Base-by-base conservation (phyloP, 257 asterid genomes). In the Solanum infundibuliforme region DNA sequence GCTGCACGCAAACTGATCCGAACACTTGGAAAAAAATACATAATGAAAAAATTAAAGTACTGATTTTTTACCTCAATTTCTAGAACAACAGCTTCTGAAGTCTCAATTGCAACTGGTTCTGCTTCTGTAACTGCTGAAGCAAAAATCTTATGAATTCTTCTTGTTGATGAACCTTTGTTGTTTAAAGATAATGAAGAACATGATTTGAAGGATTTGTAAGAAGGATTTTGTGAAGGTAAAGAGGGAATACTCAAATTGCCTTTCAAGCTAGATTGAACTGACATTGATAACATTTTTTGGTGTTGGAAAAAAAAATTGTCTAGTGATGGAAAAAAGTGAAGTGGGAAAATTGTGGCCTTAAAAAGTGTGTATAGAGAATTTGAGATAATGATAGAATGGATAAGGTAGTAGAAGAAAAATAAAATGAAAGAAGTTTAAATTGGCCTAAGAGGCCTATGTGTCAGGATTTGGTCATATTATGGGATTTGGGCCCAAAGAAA, bases 51-150 rank as follows among this genome's bases (percentile, higher is more conserved):
- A 5, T 39, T 6, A 39, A 38, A 39, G 23, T 3, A 23, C 13
- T 48, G 58, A 20, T 25, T 43, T 29, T 55, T 65, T 87, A 89
- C 92, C 73, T 35, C 6, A 9, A 87, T 23, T 87, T 73, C 86
- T 52, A 20, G 87, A 83, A 91, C 86, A 20, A 39, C 86, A 83
- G 91, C 10, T 9, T 58, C 90, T 31, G 93, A 43, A 86, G 32
- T 46, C 12, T 88, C 94, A 36, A 46, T 48, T 58, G 88, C 89
- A 81, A 92, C 90, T 68, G 92, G 43, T 29, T 82, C 89, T 84
- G 87, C 96, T 2, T 93, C 87, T n/a, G 92, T 84, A 12, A 84
- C 90, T 20, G 94, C 94, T 38, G 95, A 87, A 88, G 90, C 91
- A 46, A 73, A 87, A 23, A 89, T 83, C 91, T 85, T 90, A 29